Evolutionary conservation across 768 basidiomycete species (phyloP).

Genomic region (Hygrophoropsis aurantiaca): DNA sequence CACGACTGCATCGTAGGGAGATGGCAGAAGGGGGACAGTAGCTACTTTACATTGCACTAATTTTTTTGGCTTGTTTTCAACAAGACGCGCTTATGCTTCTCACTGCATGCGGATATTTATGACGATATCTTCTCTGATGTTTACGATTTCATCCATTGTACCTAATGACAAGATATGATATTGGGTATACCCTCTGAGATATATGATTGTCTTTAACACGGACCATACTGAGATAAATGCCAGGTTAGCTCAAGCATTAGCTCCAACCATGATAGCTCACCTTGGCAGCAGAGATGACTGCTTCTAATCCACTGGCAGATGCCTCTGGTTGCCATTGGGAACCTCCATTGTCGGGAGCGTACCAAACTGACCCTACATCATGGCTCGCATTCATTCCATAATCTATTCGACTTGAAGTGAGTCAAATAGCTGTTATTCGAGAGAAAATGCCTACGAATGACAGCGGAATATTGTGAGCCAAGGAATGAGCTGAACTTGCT

Average conservation of each 20-base stretch:
- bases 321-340: constrained; percentile 28
- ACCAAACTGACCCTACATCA: constrained; percentile 42
- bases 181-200: background rate
- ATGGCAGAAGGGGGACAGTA: constrained; percentile 36
- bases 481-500: constrained; percentile 40
- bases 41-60: constrained; percentile 22
- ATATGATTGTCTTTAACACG: constrained; percentile 4
- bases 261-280: constrained; percentile 13
- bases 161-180: background rate
- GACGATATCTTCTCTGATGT: constrained; percentile 20
- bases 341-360: constrained; percentile 25
- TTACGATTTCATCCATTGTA: background rate
- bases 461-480: constrained; percentile 40
- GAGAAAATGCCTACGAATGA: constrained; percentile 11
- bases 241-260: background rate
- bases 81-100: constrained; percentile 10
- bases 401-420: too few species aligned
- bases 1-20: constrained; percentile 43
- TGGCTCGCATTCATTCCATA: constrained; percentile 38
- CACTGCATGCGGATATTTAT: constrained; percentile 27
- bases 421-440: constrained; percentile 14
- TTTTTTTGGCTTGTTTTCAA: constrained; percentile 11
- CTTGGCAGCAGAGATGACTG: constrained; percentile 26
- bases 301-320: constrained; percentile 29
- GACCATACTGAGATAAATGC: constrained; percentile 14